phyloP scores from a whole-genome alignment of 306 rosid genomes.

The Vigna reflexopilosa region DNA sequence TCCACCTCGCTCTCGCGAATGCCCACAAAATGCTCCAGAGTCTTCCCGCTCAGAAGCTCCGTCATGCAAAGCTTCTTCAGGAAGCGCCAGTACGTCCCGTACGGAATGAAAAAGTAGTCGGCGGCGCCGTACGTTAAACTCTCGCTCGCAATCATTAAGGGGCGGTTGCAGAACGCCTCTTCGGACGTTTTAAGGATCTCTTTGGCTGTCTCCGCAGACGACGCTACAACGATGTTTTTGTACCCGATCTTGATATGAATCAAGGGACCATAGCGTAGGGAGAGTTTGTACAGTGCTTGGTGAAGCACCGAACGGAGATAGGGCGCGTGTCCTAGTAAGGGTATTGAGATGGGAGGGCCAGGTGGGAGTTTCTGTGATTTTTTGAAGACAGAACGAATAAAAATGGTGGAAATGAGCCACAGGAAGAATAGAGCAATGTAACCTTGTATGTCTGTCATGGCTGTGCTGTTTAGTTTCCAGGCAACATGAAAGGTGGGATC shows the following conservation, averaged over 20 bases:
- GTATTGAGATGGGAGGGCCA: not conserved
- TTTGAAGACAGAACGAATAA: not conserved
- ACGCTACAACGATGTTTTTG: not conserved
- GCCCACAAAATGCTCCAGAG: not conserved
- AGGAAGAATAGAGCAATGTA: not conserved
- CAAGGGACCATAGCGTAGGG: not conserved
- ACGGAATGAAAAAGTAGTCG: not conserved
- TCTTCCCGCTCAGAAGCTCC: not conserved
- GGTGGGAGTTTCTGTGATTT: not conserved
- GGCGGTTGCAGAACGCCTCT: not conserved
- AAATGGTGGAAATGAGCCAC: not conserved
- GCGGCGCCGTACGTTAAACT: not conserved
- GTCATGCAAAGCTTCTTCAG: slow-evolving; percentile 19
- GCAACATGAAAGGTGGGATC: not conserved
- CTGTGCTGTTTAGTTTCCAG: not conserved
- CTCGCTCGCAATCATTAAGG: slow-evolving; percentile 1
- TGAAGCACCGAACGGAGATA: not conserved
- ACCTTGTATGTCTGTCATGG: not conserved
- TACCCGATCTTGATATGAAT: not conserved
- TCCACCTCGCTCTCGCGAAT: not conserved
- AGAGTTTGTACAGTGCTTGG: not conserved
- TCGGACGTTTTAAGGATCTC: slow-evolving; percentile 15
- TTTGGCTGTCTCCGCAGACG: not conserved
- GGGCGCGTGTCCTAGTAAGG: not conserved
- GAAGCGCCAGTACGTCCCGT: not conserved